These are phyloP conservation scores for Globisporangium spinosum DNA, from an alignment of 352 stramenopile genomes.

Conservation along the genomic window DNA sequence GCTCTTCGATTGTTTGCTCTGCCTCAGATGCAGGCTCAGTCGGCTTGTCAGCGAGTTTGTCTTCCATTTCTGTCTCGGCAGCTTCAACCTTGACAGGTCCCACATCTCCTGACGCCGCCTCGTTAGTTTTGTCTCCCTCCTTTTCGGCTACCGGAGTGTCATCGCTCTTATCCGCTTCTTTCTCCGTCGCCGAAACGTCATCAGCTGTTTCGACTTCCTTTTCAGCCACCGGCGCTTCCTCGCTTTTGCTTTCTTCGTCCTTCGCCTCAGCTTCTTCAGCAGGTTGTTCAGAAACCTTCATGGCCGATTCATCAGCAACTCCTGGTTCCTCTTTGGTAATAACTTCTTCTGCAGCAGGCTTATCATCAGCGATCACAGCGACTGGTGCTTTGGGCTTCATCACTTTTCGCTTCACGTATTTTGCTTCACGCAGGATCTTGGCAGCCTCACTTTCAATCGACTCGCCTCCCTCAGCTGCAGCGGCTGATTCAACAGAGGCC, in stretches of 20 bases:
- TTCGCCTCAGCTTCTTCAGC: background rate
- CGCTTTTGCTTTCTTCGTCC: constrained; percentile 13
- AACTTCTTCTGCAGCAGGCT: background rate
- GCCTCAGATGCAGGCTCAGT: background rate
- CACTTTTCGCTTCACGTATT: constrained; percentile 24
- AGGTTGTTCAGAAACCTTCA: background rate
- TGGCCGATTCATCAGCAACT: background rate
- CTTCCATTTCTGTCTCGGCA: background rate
- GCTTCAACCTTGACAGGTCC: background rate
- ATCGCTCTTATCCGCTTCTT: background rate
- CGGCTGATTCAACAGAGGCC: background rate
- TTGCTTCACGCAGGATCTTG: constrained; percentile 19
- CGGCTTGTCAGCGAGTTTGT: background rate
- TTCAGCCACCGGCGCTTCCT: background rate
- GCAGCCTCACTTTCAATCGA: constrained; percentile 1
- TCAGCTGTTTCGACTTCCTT: background rate
- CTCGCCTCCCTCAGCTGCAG: background rate
- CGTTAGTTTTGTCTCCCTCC: background rate
- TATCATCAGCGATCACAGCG: background rate
- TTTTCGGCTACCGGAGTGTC: background rate
- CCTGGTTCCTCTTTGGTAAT: constrained; percentile 1
- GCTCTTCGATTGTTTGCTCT: background rate
- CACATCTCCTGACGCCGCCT: background rate
- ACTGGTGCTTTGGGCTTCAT: constrained; percentile 11
- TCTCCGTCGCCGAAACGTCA: background rate